Evolutionary conservation across 2,329 filamentous ascomycete species (phyloP).

Genomic region (Ophiostoma tasmaniense): DNA sequence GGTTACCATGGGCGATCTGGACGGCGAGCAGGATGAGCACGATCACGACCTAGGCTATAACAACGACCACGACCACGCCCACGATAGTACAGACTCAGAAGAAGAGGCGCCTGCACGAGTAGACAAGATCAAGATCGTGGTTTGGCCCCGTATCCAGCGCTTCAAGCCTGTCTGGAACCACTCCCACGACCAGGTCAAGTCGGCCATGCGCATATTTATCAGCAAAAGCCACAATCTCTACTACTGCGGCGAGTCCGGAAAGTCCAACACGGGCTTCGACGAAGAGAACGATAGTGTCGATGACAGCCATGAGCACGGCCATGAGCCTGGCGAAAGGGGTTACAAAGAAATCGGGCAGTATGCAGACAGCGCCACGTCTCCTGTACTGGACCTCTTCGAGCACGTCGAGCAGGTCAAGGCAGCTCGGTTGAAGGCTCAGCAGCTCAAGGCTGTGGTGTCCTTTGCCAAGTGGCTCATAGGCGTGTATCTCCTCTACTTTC

Average conservation of each 20-base stretch:
- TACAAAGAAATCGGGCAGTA: background rate
- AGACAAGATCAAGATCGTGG: conserved; percentile 27
- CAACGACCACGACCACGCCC: background rate
- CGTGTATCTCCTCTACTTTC: background rate
- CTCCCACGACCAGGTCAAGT: background rate
- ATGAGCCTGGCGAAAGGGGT: background rate
- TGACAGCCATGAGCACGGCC: background rate
- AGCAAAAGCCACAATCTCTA: conserved; percentile 25
- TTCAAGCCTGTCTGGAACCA: conserved; percentile 21
- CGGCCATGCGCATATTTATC: conserved; percentile 23
- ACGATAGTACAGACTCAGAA: background rate
- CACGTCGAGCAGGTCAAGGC: background rate
- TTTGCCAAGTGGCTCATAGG: background rate
- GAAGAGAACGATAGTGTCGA: background rate
- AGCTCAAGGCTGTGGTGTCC: background rate
- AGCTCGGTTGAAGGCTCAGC: background rate
- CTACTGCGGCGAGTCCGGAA: conserved; percentile 23
- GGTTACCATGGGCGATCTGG: background rate
- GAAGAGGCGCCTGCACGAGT: conserved; percentile 10
- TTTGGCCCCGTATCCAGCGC: conserved; percentile 27
- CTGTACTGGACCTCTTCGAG: background rate
- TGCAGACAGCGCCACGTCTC: background rate
- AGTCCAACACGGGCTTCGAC: background rate
- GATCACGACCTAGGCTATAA: too few species aligned
- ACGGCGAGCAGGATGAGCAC: background rate